Conservation (phyloP, 164 flowering plant genomes). For the Vitis rotundifolia region DNA sequence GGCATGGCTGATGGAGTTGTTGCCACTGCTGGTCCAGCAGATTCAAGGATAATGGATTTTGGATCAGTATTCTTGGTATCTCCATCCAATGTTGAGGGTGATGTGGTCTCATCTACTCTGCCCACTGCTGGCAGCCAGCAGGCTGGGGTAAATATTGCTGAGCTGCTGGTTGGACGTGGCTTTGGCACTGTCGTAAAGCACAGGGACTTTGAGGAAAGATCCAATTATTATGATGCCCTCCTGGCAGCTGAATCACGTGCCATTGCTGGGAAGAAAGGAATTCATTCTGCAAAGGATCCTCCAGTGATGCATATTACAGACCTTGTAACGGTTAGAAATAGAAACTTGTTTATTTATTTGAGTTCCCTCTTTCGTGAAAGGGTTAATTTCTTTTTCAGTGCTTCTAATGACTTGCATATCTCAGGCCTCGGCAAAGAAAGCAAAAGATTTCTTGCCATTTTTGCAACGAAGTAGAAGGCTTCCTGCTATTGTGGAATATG, state of each 20-base stretch:
- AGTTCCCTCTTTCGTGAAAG: background rate
- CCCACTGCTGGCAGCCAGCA: constrained; percentile 47
- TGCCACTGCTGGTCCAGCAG: constrained; percentile 45
- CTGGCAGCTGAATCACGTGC: constrained; percentile 94
- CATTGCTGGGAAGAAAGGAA: constrained; percentile 74
- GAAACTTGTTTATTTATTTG: constrained; percentile 1
- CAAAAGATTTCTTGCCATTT: constrained; percentile 88
- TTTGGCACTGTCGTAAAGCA: constrained; percentile 83
- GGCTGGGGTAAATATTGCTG: constrained; percentile 73
- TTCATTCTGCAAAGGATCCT: constrained; percentile 80
- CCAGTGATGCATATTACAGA: constrained; percentile 88
- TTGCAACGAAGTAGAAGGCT: constrained; percentile 75
- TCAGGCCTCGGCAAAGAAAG: constrained; percentile 80
- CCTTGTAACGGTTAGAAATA: constrained; percentile 55
- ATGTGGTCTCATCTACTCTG: constrained; percentile 35
- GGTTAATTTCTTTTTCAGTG: background rate
- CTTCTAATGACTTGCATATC: background rate
- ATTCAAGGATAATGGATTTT: constrained; percentile 93
- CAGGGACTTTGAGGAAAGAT: constrained; percentile 95
- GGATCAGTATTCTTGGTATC: constrained; percentile 83
- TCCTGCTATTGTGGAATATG: constrained; percentile 94
- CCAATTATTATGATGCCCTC: constrained; percentile 89
- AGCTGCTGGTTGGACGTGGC: constrained; percentile 81
- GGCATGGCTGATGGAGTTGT: constrained; percentile 49
- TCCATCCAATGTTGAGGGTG: constrained; percentile 60